Base-by-base conservation (phyloP, 805 yeast species). In the Vanderwaltozyma yarrowii region DNA sequence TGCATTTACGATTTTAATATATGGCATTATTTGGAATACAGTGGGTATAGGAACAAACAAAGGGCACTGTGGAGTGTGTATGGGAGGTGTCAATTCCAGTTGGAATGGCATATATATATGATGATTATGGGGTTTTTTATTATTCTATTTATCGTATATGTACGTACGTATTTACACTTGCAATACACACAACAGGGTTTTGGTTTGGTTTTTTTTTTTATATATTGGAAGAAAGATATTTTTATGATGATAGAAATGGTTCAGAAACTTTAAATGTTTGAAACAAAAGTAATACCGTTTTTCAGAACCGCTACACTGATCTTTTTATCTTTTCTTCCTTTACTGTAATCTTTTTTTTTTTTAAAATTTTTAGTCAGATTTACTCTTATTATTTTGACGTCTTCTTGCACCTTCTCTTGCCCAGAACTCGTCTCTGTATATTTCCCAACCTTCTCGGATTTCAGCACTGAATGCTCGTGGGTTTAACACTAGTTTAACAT, bases 341-440 rank as follows among this genome's bases (percentile, higher is more conserved):
- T 36, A n/a, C 8, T 17, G 23, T 3, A 4, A 11, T 15, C 30
- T 28, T n/a, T 4, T 6, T 21, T 10, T 6, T 21, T 19, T 7
- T 20, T 21, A n/a, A 14, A 5, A 14, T 31, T n/a, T 3, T 32
- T 21, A 19, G 20, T 15, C 15, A 32, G 3, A 13, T 21, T 6
- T 32, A 9, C 6, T n/a, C 11, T 18, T 16, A 3, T 15, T 30
- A 7, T 12, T 11, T 33, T 33, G 64, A 31, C 74, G 61, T 45
- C 87, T 65, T 46, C 86, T 69, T 2, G 76, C 73, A 1, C 85
- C 83, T 56, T 87, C 95, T 48, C 80, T 71, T 17, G 78, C 75
- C 96, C 97, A 92, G 55, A 87, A 92, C 56, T 88, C 96, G 47
- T 83, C 84, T 42, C 98, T 64, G 52, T 88, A 89, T 30, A 86